Conservation (phyloP, 106 monocot species). For the Dendrobium huoshanense region DNA sequence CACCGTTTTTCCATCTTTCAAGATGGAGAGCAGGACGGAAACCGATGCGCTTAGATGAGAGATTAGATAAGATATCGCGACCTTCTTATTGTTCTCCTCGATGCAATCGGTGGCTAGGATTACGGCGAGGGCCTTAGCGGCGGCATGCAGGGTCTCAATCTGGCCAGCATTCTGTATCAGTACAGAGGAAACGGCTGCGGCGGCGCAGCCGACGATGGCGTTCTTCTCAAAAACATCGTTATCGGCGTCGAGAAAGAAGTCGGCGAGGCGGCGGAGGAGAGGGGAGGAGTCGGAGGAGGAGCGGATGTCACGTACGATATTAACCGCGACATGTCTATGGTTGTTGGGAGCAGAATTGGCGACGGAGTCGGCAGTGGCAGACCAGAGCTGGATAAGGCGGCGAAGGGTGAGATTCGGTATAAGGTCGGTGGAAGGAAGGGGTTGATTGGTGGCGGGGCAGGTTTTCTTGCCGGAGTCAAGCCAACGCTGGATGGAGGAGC, state of each 20-base stretch:
- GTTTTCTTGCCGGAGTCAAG: constrained; percentile 52
- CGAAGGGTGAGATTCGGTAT: constrained; percentile 59
- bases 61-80: background rate
- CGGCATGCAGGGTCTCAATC: constrained; percentile 18
- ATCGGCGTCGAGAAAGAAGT: constrained; percentile 24
- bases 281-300: constrained; percentile 22
- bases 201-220: constrained; percentile 14
- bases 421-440: constrained; percentile 53
- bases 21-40: constrained; percentile 11
- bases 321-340: background rate
- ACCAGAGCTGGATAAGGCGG: constrained; percentile 58
- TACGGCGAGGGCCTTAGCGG: constrained; percentile 18
- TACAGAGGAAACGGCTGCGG: constrained; percentile 18
- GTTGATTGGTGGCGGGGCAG: constrained; percentile 65
- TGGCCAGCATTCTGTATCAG: constrained; percentile 8
- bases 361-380: constrained; percentile 6
- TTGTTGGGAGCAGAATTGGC: background rate
- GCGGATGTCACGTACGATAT: constrained; percentile 21
- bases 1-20: constrained; percentile 8
- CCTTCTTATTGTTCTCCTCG: background rate
- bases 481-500: constrained; percentile 60
- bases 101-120: constrained; percentile 13
- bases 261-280: constrained; percentile 31
- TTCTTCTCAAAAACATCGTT: constrained; percentile 44
- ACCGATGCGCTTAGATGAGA: constrained; percentile 10